Conservation (phyloP, 139 green algal species). For the Zygnema circumcarinatum region DNA sequence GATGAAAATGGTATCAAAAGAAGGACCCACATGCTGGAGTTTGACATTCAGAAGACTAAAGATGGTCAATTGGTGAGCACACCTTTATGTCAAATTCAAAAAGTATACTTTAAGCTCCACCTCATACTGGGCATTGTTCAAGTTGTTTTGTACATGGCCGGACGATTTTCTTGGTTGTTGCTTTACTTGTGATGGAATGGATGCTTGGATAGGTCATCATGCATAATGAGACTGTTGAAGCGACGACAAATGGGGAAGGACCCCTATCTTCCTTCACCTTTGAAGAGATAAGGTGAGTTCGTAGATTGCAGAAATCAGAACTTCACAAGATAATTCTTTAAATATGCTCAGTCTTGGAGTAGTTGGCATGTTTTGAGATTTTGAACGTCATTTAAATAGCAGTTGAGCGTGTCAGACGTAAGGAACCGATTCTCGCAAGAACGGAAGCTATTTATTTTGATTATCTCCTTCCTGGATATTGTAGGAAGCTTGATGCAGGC, state of each 20-base stretch:
- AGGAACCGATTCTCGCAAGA: too few species aligned
- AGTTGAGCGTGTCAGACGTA: too few species aligned
- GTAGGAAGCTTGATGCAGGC: constrained; percentile 44
- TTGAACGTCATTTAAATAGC: too few species aligned
- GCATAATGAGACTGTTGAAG: constrained; percentile 34
- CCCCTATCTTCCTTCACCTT: constrained; percentile 5
- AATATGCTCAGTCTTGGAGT: too few species aligned
- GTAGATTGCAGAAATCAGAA: neutral
- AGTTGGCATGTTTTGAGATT: too few species aligned
- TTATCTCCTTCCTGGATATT: too few species aligned
- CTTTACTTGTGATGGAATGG: neutral
- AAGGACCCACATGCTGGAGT: constrained; percentile 29
- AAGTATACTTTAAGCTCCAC: neutral
- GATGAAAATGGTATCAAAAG: neutral
- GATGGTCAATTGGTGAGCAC: constrained; percentile 31
- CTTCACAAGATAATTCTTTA: neutral
- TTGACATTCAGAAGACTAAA: constrained; percentile 41
- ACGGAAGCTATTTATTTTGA: too few species aligned
- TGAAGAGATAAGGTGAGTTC: constrained; percentile 31
- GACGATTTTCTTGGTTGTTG: too few species aligned
- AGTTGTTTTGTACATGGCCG: too few species aligned
- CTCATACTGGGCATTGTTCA: too few species aligned
- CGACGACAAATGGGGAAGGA: constrained; percentile 27
- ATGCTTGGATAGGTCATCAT: constrained; percentile 24
- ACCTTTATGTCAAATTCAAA: neutral